A percentile compares a stretch with the other conserved stretches of the same genome.
phyloP scores from a whole-genome alignment of 495 filamentous ascomycete species.

The Cercophora newfieldiana region DNA sequence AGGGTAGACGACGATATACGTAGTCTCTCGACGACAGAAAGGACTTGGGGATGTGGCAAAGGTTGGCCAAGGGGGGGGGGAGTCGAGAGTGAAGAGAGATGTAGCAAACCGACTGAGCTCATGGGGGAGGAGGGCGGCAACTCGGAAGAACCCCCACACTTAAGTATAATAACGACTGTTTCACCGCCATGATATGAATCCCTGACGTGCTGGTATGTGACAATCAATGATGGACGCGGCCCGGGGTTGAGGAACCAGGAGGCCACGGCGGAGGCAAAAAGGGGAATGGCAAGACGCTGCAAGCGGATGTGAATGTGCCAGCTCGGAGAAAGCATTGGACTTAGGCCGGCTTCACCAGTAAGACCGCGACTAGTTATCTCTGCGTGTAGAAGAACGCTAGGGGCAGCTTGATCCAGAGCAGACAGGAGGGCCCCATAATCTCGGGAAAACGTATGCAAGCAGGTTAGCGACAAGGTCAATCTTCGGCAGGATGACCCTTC shows the following conservation, averaged over 20 bases:
- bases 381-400: conserved; percentile 20
- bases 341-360: conserved; percentile 31
- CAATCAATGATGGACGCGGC: conserved; percentile 29
- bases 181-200: conserved; percentile 31
- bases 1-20: conserved; percentile 11
- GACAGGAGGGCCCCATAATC: conserved; percentile 30
- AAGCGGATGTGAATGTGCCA: conserved; percentile 27
- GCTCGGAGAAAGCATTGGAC: conserved; percentile 24
- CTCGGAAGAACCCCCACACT: conserved; percentile 30
- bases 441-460: conserved; percentile 35
- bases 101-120: conserved; percentile 23
- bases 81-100: conserved; percentile 11
- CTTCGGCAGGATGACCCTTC: conserved; percentile 31
- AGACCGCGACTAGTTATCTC: conserved; percentile 40
- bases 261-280: conserved; percentile 17
- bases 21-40: neutral
- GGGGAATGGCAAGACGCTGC: conserved; percentile 23
- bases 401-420: conserved; percentile 25
- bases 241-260: conserved; percentile 20
- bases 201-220: conserved; percentile 35
- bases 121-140: conserved; percentile 17
- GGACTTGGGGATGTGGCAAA: conserved; percentile 8
- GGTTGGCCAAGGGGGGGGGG: neutral
- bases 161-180: conserved; percentile 32
- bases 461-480: conserved; percentile 29